A percentile compares a stretch with the other conserved stretches of the same genome.
phyloP scores from a whole-genome alignment of 2,329 filamentous ascomycete genomes.

The Talaromyces pinophilus region DNA sequence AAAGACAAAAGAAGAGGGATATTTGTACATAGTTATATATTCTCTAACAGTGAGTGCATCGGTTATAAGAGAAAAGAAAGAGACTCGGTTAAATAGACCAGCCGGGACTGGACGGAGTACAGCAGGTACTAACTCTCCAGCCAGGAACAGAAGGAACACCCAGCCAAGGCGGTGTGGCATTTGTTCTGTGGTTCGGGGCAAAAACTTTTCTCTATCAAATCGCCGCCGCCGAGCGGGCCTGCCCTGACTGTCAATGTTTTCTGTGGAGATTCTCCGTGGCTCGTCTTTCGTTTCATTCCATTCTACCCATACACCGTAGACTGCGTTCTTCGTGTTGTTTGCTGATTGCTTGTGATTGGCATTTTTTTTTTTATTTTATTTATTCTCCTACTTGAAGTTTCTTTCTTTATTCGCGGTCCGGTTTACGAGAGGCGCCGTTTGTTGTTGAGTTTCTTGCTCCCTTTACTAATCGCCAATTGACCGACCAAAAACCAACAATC shows the following conservation, averaged over 20 bases:
- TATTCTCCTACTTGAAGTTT: neutral
- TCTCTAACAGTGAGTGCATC: neutral
- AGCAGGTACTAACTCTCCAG: too few relatives aligned
- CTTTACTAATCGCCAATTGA: conserved; percentile 9
- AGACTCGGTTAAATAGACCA: conserved; percentile 9
- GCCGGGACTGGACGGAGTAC: neutral
- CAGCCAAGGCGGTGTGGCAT: conserved; percentile 1
- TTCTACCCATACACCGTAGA: neutral
- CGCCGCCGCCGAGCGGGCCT: conserved; percentile 10
- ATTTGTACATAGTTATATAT: too few relatives aligned
- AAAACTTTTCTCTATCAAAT: conserved; percentile 13
- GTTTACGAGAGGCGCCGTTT: conserved; percentile 4
- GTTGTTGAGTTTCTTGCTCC: neutral
- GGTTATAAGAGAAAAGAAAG: neutral
- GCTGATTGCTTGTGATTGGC: neutral
- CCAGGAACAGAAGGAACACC: conserved; percentile 4
- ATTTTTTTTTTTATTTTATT: neutral
- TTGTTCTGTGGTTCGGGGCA: neutral
- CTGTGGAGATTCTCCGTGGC: conserved; percentile 3
- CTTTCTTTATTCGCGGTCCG: neutral
- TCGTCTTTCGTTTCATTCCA: conserved; percentile 7
- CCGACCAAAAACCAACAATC: neutral
- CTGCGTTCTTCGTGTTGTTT: neutral
- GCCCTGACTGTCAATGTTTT: neutral
- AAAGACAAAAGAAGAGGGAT: too few relatives aligned